phyloP scores from a whole-genome alignment of 305 asterid genomes.

The Fraxinus paxiana region DNA sequence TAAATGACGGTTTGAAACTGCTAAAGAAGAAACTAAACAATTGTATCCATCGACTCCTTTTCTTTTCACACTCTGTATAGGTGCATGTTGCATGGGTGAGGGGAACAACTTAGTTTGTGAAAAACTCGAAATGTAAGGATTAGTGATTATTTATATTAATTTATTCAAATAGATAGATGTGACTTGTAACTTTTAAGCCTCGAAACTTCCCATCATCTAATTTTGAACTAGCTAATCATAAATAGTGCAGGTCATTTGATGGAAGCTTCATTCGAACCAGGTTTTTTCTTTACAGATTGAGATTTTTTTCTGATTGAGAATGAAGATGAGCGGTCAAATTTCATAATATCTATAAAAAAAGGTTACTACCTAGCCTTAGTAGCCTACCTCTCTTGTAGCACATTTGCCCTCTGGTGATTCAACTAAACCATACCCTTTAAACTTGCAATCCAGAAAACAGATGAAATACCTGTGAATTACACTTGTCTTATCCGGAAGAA shows the following conservation, averaged over 20 bases:
- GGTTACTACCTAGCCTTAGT: not conserved
- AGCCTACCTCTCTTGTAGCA: slow-evolving; percentile 6
- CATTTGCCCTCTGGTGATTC: not conserved
- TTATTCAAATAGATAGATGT: not conserved
- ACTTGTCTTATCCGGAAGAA: slow-evolving; percentile 62
- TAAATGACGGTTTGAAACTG: not conserved
- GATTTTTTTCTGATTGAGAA: not conserved
- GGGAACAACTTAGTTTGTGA: not conserved
- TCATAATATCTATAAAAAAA: not conserved
- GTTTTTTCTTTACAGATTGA: not conserved
- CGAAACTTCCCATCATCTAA: not conserved
- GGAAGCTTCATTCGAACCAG: not conserved
- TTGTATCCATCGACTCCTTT: not conserved
- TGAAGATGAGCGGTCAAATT: not conserved
- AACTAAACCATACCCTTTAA: slow-evolving; percentile 11
- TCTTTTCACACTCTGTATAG: not conserved
- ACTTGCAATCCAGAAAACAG: slow-evolving; percentile 13
- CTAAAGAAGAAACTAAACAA: not conserved
- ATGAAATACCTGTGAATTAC: slow-evolving; percentile 55
- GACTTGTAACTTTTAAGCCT: not conserved
- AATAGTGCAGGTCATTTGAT: not conserved
- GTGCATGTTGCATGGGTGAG: not conserved
- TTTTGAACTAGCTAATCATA: not conserved
- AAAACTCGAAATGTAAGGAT: not conserved
- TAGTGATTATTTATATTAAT: not conserved